Percentiles rank a stretch among this genome's conserved stretches.
These are phyloP conservation scores for Malbranchea zuffiana DNA, from an alignment of 2,329 filamentous ascomycete genomes.

Conservation along the genomic window DNA sequence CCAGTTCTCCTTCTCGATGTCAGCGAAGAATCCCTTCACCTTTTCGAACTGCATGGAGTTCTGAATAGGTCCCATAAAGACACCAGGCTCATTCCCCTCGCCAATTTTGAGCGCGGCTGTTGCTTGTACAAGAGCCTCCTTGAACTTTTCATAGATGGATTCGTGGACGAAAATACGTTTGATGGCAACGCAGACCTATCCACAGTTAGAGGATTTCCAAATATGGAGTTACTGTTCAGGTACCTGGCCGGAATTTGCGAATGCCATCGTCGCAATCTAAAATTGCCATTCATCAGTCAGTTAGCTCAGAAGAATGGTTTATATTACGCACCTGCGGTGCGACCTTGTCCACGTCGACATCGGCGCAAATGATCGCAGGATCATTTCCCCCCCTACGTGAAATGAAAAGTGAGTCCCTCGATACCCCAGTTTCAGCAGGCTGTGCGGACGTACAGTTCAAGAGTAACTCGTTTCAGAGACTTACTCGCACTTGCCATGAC, in stretches of 20 bases:
- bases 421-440: neutral
- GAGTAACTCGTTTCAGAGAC: conserved; percentile 45
- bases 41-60: conserved; percentile 56
- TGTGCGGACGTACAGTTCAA: conserved; percentile 29
- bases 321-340: conserved; percentile 27
- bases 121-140: conserved; percentile 37
- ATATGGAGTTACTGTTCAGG: neutral
- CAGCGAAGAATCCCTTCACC: conserved; percentile 46
- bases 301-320: neutral
- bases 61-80: conserved; percentile 50
- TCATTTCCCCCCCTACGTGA: conserved; percentile 42
- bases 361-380: neutral
- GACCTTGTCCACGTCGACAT: conserved; percentile 17
- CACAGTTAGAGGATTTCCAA: neutral
- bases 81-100: conserved; percentile 31
- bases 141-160: conserved; percentile 47
- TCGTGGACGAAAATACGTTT: conserved; percentile 54
- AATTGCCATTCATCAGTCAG: conserved; percentile 1
- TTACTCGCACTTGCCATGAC: conserved; percentile 42
- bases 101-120: conserved; percentile 35
- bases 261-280: conserved; percentile 38
- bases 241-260: conserved; percentile 41
- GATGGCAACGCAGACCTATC: conserved; percentile 44
- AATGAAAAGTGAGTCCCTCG: neutral
- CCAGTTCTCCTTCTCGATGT: conserved; percentile 45